A percentile compares a stretch with the other conserved stretches of the same genome.
These are phyloP conservation scores for Leptographium galeiforme DNA, from an alignment of 2,329 filamentous ascomycete genomes.

Conservation along the genomic window DNA sequence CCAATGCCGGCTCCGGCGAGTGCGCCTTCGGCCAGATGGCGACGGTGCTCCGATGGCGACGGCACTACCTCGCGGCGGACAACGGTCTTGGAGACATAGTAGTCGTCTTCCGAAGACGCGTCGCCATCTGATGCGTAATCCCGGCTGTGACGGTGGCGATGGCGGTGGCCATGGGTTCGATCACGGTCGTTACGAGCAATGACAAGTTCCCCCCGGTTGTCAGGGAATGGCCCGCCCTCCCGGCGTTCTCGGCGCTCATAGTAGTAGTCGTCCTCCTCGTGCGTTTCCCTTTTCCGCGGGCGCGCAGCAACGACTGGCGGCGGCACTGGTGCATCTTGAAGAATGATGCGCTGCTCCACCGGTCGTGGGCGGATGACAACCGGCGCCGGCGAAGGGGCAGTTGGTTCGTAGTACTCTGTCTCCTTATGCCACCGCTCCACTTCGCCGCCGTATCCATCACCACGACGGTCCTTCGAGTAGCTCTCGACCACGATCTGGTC, in stretches of 20 bases:
- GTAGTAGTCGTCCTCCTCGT: slow-evolving; percentile 32
- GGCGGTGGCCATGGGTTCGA: slow-evolving; percentile 19
- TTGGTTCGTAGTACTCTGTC: slow-evolving; percentile 46
- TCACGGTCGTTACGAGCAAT: slow-evolving; percentile 16
- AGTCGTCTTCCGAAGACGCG: slow-evolving; percentile 26
- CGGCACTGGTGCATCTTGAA: slow-evolving; percentile 41
- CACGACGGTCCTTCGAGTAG: slow-evolving; percentile 35
- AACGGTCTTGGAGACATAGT: slow-evolving; percentile 30
- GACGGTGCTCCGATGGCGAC: slow-evolving; percentile 33
- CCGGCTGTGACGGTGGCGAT: slow-evolving; percentile 23
- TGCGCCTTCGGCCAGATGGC: slow-evolving; percentile 50
- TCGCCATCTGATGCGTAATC: slow-evolving; percentile 22
- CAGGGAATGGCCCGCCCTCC: slow-evolving; percentile 27
- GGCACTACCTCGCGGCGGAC: slow-evolving; percentile 37
- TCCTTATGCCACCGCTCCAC: slow-evolving; percentile 48
- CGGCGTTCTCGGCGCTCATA: slow-evolving; percentile 35
- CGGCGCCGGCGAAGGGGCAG: slow-evolving; percentile 29
- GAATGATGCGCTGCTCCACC: slow-evolving; percentile 46
- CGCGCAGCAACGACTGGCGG: slow-evolving; percentile 34
- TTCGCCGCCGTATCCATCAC: slow-evolving; percentile 31
- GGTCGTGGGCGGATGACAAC: slow-evolving; percentile 44
- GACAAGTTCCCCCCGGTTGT: slow-evolving; percentile 17
- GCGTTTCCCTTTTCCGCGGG: slow-evolving; percentile 11
- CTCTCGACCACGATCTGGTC: slow-evolving; percentile 35
- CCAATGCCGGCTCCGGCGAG: slow-evolving; percentile 49